Percentiles rank a stretch among this genome's conserved stretches.
phyloP scores from a whole-genome alignment of 2,329 filamentous ascomycete genomes.

The Fusarium compactum region DNA sequence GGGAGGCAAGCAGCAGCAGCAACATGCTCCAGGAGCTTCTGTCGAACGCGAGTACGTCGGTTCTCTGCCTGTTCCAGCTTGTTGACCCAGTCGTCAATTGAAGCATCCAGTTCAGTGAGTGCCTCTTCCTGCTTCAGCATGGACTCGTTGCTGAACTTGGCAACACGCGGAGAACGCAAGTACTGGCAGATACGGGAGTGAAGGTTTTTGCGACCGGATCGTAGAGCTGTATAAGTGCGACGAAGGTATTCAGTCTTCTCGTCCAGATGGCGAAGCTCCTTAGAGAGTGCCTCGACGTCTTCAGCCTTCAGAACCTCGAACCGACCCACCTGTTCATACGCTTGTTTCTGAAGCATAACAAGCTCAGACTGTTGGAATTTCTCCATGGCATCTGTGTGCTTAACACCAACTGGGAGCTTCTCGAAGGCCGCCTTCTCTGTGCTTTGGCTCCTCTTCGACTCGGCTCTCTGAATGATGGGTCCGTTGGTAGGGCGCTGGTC shows the following conservation, averaged over 20 bases:
- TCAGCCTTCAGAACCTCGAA: constrained; percentile 74
- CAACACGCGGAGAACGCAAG: constrained; percentile 75
- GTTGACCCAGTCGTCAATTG: constrained; percentile 83
- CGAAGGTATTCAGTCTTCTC: constrained; percentile 83
- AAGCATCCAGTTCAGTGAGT: constrained; percentile 78
- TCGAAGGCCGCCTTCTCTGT: constrained; percentile 70
- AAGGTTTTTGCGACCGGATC: constrained; percentile 80
- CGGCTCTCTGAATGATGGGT: constrained; percentile 53
- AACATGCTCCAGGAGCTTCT: constrained; percentile 85
- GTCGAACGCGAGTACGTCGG: constrained; percentile 77
- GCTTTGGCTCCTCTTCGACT: constrained; percentile 60
- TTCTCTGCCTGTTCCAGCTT: constrained; percentile 88
- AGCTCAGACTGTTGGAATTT: constrained; percentile 64
- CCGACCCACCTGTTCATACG: constrained; percentile 69
- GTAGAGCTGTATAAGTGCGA: constrained; percentile 79
- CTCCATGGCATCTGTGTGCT: constrained; percentile 63
- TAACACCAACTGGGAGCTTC: constrained; percentile 69
- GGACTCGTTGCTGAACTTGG: constrained; percentile 79
- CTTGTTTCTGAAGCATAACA: constrained; percentile 67
- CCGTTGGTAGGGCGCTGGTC: constrained; percentile 58
- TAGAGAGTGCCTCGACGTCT: constrained; percentile 74
- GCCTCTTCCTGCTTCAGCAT: constrained; percentile 86
- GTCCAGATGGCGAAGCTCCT: constrained; percentile 81
- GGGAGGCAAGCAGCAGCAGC: constrained; percentile 74
- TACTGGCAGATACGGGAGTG: constrained; percentile 83